Conservation (phyloP, 2,329 filamentous ascomycete genomes). For the Hawksworthiomyces lignivorus region DNA sequence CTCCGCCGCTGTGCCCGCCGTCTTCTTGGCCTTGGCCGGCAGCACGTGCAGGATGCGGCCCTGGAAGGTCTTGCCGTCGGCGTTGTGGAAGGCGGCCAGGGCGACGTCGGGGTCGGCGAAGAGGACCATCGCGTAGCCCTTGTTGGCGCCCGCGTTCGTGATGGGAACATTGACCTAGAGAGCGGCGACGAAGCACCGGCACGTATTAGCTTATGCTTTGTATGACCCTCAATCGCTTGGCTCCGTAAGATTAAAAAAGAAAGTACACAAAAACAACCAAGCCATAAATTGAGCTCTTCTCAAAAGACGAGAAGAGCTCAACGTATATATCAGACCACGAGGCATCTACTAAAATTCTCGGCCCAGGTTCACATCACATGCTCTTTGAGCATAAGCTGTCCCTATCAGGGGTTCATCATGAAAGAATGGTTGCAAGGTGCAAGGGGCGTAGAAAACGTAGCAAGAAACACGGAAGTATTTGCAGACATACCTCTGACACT, state of each 20-base stretch:
- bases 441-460: not conserved
- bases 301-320: too few species aligned
- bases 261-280: not conserved
- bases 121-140: slow-evolving; percentile 85
- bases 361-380: slow-evolving; percentile 85
- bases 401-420: slow-evolving; percentile 99
- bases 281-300: too few species aligned
- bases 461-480: slow-evolving; percentile 11
- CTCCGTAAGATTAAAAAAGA: not conserved
- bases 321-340: slow-evolving; percentile 62
- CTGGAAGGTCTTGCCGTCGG: slow-evolving; percentile 84
- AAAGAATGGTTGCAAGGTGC: not conserved
- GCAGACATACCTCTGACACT: slow-evolving; percentile 73
- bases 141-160: slow-evolving; percentile 64
- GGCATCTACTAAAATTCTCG: slow-evolving; percentile 99
- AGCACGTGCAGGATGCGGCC: slow-evolving; percentile 87
- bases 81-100: slow-evolving; percentile 66
- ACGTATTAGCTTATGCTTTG: slow-evolving; percentile 2
- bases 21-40: slow-evolving; percentile 72
- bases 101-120: slow-evolving; percentile 67
- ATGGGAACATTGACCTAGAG: slow-evolving; percentile 77
- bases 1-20: slow-evolving; percentile 32
- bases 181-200: not conserved
- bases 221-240: not conserved
- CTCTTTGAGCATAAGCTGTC: slow-evolving; percentile 88